phyloP scores from a whole-genome alignment of 139 green algal species.

The Ettlia oleoabundans region DNA sequence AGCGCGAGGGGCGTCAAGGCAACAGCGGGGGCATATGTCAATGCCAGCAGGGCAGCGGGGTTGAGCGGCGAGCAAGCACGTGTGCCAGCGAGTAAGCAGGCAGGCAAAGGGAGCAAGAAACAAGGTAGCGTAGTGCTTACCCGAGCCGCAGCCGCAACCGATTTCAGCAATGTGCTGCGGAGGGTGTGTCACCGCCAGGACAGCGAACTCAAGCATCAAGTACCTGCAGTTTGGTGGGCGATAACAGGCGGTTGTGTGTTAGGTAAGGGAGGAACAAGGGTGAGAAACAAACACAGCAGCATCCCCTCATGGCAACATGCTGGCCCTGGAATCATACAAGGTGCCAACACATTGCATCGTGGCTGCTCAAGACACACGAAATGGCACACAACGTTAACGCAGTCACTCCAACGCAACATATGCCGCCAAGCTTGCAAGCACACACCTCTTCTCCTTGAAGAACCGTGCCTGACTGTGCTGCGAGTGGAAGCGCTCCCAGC shows the following conservation, averaged over 20 bases:
- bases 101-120: neutral
- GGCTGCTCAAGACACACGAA: no score
- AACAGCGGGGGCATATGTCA: neutral
- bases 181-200: constrained; percentile 35
- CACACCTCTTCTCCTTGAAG: constrained; percentile 68
- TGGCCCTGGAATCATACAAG: no score
- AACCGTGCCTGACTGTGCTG: constrained; percentile 63
- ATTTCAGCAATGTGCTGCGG: constrained; percentile 70
- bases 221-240: constrained; percentile 48
- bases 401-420: no score
- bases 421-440: no score
- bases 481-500: constrained; percentile 76
- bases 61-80: no score
- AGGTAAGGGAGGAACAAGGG: neutral
- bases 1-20: neutral
- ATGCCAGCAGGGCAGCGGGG: no score
- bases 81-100: no score
- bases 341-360: no score
- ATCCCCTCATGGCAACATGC: no score
- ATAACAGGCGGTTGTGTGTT: neutral
- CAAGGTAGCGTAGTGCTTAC: neutral
- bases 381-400: no score
- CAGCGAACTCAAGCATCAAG: constrained; percentile 76
- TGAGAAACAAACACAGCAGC: neutral
- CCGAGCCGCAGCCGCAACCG: constrained; percentile 72